Conservation (phyloP, 768 basidiomycete species). For the Leccinum boreale region DNA sequence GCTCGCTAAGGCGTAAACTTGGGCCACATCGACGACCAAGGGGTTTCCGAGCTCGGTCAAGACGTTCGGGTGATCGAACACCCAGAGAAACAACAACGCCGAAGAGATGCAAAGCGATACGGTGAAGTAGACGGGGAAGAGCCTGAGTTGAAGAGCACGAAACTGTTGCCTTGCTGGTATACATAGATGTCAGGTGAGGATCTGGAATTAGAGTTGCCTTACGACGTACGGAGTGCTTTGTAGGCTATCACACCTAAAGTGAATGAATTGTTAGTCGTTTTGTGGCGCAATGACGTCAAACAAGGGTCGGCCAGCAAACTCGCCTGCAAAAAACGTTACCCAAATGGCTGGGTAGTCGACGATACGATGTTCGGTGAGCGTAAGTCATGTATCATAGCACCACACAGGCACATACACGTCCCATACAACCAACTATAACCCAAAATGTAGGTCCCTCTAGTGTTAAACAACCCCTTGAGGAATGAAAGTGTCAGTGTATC, state of each 20-base stretch:
- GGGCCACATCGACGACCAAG: conserved; percentile 56
- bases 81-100: conserved; percentile 56
- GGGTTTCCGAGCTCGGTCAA: conserved; percentile 45
- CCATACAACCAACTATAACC: conserved; percentile 66
- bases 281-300: neutral
- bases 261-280: neutral
- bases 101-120: conserved; percentile 54
- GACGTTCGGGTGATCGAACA: conserved; percentile 54
- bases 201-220: neutral
- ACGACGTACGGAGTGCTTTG: conserved; percentile 51
- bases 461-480: neutral
- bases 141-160: conserved; percentile 66
- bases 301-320: neutral
- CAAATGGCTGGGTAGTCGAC: conserved; percentile 41
- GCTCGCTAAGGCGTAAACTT: conserved; percentile 53
- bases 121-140: conserved; percentile 73
- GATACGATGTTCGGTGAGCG: neutral
- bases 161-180: conserved; percentile 66
- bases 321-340: conserved; percentile 68
- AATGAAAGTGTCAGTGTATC: neutral
- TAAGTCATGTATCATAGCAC: neutral
- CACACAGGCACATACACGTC: conserved; percentile 51
- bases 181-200: neutral
- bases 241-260: conserved; percentile 55
- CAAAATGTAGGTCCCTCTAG: conserved; percentile 40